Percentiles rank a stretch among this genome's conserved stretches.
phyloP scores from a whole-genome alignment of 2,329 filamentous ascomycete genomes.

The Beauveria sp. region DNA sequence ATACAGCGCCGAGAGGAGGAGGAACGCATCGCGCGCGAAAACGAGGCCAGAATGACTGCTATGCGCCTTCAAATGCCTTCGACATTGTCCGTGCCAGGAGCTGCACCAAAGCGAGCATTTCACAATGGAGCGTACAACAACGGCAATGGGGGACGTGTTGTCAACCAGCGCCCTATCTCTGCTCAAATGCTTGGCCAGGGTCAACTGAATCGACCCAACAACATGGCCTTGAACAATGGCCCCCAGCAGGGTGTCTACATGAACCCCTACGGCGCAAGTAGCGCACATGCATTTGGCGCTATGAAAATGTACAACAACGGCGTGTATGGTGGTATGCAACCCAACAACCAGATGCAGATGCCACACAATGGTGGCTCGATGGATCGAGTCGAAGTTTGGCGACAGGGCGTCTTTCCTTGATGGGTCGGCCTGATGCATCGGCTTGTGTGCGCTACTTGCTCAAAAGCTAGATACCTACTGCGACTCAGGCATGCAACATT shows the following conservation, averaged over 20 bases:
- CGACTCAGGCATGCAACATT: not conserved
- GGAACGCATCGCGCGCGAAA: slow-evolving; percentile 31
- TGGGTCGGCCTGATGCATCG: not conserved
- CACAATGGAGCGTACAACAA: slow-evolving; percentile 49
- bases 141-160: slow-evolving; percentile 33
- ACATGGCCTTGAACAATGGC: slow-evolving; percentile 1
- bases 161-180: slow-evolving; percentile 19
- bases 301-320: slow-evolving; percentile 9
- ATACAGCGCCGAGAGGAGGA: slow-evolving; percentile 34
- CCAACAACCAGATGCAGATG: slow-evolving; percentile 18
- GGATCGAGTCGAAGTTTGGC: slow-evolving; percentile 36
- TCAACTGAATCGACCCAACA: slow-evolving; percentile 18
- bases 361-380: slow-evolving; percentile 18
- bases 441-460: not conserved
- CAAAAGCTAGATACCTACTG: not conserved
- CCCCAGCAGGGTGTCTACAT: not conserved
- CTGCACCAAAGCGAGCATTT: slow-evolving; percentile 36
- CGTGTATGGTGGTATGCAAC: slow-evolving; percentile 17
- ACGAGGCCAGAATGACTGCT: slow-evolving; percentile 40
- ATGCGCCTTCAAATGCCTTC: slow-evolving; percentile 44
- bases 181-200: slow-evolving; percentile 18
- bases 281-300: not conserved
- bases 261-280: slow-evolving; percentile 10
- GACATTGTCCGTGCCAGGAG: slow-evolving; percentile 24
- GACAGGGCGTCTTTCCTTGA: slow-evolving; percentile 32